These are phyloP conservation scores for Ustilago crameri DNA, from an alignment of 1,284 basidiomycete species.

Conservation along the genomic window DNA sequence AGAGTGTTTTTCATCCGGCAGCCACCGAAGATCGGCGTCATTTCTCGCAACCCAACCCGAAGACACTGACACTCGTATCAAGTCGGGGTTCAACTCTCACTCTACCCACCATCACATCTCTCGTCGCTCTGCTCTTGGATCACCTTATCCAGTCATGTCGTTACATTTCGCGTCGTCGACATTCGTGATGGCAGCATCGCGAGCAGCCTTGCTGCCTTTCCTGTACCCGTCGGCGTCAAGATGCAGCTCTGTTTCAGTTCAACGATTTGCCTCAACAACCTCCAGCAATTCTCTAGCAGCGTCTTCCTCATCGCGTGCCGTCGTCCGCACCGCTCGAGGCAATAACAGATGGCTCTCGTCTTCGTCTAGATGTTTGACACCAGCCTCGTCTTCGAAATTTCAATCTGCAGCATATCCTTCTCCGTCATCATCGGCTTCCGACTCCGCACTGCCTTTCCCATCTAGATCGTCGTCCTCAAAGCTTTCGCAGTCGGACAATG, in stretches of 20 bases:
- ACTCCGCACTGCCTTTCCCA: constrained; percentile 8
- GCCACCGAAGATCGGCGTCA: too few relatives aligned
- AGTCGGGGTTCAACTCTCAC: constrained; percentile 1
- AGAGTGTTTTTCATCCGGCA: too few relatives aligned
- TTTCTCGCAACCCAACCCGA: too few relatives aligned
- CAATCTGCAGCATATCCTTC: constrained; percentile 8
- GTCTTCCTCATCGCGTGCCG: constrained; percentile 17
- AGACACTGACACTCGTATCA: too few relatives aligned
- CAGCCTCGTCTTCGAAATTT: constrained; percentile 21
- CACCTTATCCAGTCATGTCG: constrained; percentile 13
- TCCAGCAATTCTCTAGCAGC: constrained; percentile 6
- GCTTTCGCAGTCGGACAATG: background rate
- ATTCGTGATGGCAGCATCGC: constrained; percentile 11
- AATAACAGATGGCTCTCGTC: constrained; percentile 18
- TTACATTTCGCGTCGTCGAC: constrained; percentile 12
- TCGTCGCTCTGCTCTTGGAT: too few relatives aligned
- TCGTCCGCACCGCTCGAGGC: background rate
- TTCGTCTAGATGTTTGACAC: constrained; percentile 5
- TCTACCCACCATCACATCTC: background rate
- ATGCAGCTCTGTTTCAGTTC: constrained; percentile 16
- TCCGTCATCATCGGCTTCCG: constrained; percentile 4
- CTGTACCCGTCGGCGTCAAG: constrained; percentile 27
- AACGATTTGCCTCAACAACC: background rate
- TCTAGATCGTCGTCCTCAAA: constrained; percentile 2
- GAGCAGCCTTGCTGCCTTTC: constrained; percentile 31